Evolutionary conservation across 225 moss, liverwort and hornwort genomes (phyloP).

Genomic region (Takakia lepidozioides): DNA sequence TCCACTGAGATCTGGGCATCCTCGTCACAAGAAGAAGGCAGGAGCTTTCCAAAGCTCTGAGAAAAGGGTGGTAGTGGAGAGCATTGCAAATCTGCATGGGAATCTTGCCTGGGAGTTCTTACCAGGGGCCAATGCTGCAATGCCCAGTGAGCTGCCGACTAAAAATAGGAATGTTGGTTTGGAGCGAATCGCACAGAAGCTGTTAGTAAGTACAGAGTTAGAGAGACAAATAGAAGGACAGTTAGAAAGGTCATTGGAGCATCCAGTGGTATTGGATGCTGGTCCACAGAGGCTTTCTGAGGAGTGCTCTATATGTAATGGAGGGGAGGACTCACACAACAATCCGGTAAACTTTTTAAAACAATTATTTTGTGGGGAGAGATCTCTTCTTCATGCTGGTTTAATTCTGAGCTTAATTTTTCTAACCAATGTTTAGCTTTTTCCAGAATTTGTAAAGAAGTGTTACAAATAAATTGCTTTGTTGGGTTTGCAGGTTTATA

Average conservation of each 20-base stretch:
- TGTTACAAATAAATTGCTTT: conserved; percentile 2
- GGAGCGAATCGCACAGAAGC: conserved; percentile 7
- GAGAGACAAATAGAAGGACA: conserved; percentile 13
- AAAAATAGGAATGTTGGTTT: conserved; percentile 6
- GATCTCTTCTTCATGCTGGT: neutral
- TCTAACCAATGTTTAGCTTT: neutral
- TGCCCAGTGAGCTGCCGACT: conserved; percentile 10
- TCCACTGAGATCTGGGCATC: conserved; percentile 2
- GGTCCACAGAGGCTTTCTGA: conserved; percentile 19
- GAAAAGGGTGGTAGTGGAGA: conserved; percentile 4
- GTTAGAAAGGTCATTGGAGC: conserved; percentile 18
- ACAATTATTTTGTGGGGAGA: neutral
- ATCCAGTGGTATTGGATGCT: conserved; percentile 2
- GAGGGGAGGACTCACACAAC: conserved; percentile 52
- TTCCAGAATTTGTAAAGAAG: neutral
- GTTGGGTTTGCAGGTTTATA: conserved; percentile 35
- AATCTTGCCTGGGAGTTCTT: conserved; percentile 2
- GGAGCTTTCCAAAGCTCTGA: conserved; percentile 9
- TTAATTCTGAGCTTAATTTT: neutral
- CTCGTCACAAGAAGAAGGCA: conserved; percentile 15
- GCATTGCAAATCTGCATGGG: conserved; percentile 9
- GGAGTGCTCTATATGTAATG: conserved; percentile 76
- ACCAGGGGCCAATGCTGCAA: too few species aligned
- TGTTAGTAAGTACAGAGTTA: conserved; percentile 12
- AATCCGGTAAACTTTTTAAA: conserved; percentile 42